Percentiles rank a stretch among this genome's conserved stretches.
phyloP scores from a whole-genome alignment of 2,329 filamentous ascomycete genomes.

The Cercospora berteroae region DNA sequence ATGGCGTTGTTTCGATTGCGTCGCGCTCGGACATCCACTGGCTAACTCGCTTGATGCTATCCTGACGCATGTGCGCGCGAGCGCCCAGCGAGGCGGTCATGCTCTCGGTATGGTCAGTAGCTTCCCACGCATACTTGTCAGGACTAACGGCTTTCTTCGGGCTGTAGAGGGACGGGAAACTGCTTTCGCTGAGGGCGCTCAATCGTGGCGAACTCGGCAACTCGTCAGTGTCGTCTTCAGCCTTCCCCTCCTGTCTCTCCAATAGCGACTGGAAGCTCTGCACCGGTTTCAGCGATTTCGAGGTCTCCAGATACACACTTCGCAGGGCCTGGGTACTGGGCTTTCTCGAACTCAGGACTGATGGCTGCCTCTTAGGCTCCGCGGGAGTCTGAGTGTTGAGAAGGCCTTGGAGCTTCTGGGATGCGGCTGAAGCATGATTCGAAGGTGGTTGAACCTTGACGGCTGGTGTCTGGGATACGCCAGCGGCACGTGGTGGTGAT shows the following conservation, averaged over 20 bases:
- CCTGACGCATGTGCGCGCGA: slow-evolving; percentile 28
- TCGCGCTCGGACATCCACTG: slow-evolving; percentile 39
- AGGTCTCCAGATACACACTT: slow-evolving; percentile 36
- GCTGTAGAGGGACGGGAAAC: slow-evolving; percentile 40
- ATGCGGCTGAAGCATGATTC: slow-evolving; percentile 25
- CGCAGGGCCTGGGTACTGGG: slow-evolving; percentile 38
- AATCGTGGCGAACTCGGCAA: slow-evolving; percentile 37
- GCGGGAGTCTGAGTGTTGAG: slow-evolving; percentile 28
- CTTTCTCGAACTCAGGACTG: slow-evolving; percentile 35
- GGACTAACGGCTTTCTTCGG: slow-evolving; percentile 31
- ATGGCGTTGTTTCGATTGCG: slow-evolving; percentile 31
- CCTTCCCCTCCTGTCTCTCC: slow-evolving; percentile 31
- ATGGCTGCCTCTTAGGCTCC: slow-evolving; percentile 33
- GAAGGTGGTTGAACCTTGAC: slow-evolving; percentile 17
- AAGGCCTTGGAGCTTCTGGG: slow-evolving; percentile 27
- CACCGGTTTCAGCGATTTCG: slow-evolving; percentile 34
- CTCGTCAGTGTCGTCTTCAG: slow-evolving; percentile 30
- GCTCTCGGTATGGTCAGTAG: slow-evolving; percentile 20
- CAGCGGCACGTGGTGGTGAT: slow-evolving; percentile 27
- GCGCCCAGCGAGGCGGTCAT: slow-evolving; percentile 12
- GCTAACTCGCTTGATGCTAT: slow-evolving; percentile 40
- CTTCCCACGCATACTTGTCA: slow-evolving; percentile 34
- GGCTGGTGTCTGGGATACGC: slow-evolving; percentile 13
- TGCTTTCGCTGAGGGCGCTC: slow-evolving; percentile 41
- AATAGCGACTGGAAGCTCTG: slow-evolving; percentile 40